phyloP scores from a whole-genome alignment of 2,329 filamentous ascomycete species.

The Escovopsis sp. region DNA sequence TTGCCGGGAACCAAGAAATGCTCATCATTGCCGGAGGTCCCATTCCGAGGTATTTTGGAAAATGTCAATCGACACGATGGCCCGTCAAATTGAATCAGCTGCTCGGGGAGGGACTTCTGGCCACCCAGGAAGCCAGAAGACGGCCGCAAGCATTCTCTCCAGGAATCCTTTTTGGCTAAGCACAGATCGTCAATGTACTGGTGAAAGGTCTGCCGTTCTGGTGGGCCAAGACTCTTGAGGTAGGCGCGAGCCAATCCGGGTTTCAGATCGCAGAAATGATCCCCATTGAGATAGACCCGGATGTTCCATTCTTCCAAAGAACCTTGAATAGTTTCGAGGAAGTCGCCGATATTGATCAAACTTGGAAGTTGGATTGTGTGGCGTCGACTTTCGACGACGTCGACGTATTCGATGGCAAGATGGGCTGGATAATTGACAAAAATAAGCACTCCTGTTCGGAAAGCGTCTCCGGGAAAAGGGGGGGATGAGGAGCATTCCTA shows the following conservation, averaged over 20 bases:
- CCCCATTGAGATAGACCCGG: neutral
- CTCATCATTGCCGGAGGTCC: neutral
- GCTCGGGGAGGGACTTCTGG: neutral
- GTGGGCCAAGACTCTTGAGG: neutral
- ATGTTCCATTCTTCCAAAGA: neutral
- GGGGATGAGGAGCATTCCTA: neutral
- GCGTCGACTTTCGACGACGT: neutral
- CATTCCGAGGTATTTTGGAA: neutral
- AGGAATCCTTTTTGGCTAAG: neutral
- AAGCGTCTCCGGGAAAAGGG: no score
- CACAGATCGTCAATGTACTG: conserved; percentile 3
- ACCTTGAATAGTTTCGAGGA: neutral
- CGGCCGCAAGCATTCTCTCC: conserved; percentile 1
- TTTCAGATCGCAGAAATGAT: conserved; percentile 2
- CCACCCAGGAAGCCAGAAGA: neutral
- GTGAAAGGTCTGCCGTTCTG: neutral
- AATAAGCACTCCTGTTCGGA: no score
- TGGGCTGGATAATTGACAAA: neutral
- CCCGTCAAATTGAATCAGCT: conserved; percentile 1
- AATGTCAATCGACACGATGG: neutral
- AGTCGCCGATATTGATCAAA: neutral
- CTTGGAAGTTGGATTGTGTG: neutral
- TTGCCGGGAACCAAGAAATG: neutral
- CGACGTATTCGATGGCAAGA: neutral
- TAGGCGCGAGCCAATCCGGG: conserved; percentile 1